phyloP scores from a whole-genome alignment of 2,329 filamentous ascomycete species.

The Botryosphaeria dothidea region DNA sequence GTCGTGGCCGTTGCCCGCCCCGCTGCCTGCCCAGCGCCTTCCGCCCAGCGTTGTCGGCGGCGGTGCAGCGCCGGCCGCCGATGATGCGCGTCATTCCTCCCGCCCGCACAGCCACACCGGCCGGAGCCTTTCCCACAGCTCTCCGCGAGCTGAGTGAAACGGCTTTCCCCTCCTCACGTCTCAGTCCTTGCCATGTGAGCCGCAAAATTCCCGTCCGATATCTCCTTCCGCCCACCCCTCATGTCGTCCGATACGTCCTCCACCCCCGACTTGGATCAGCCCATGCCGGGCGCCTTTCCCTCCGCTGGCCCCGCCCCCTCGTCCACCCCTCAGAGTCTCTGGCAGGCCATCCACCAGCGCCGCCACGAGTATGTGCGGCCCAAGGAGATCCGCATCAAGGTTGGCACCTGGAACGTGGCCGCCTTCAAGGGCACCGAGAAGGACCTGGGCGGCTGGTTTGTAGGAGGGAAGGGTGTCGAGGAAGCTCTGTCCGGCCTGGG shows the following conservation, averaged over 20 bases:
- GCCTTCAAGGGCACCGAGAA: constrained; percentile 81
- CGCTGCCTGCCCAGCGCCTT: no score
- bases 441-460: constrained; percentile 87
- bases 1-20: background rate
- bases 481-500: constrained; percentile 60
- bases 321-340: constrained; percentile 49
- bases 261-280: constrained; percentile 41
- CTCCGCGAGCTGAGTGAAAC: background rate
- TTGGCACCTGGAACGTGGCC: constrained; percentile 95
- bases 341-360: constrained; percentile 67
- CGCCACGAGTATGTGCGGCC: constrained; percentile 76
- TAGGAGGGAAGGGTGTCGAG: constrained; percentile 71
- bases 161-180: background rate
- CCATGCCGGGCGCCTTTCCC: constrained; percentile 54
- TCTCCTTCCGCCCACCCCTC: background rate
- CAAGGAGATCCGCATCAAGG: constrained; percentile 77
- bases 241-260: constrained; percentile 29
- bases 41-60: background rate
- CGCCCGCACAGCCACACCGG: background rate
- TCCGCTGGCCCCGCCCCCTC: constrained; percentile 23
- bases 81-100: constrained; percentile 2
- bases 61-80: background rate
- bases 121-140: background rate
- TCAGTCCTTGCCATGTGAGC: constrained; percentile 11
- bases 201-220: background rate